Conservation (phyloP, 1,284 basidiomycete genomes). For the Meripilus lineatus region DNA sequence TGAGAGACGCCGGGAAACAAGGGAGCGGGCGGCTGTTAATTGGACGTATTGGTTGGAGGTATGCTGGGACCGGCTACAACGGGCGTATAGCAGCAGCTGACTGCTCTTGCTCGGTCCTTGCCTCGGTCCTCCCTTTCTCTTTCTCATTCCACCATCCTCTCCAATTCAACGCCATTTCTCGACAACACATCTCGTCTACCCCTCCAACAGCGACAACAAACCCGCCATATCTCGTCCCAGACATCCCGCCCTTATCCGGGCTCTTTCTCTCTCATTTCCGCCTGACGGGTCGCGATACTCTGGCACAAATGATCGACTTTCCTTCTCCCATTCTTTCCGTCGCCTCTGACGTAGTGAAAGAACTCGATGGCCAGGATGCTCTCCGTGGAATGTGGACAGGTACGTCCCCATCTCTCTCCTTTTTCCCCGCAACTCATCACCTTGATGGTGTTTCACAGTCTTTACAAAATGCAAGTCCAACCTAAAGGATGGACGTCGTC, state of each 20-base stretch:
- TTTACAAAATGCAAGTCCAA: conserved; percentile 81
- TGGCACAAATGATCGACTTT: conserved; percentile 56
- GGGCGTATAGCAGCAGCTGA: no score
- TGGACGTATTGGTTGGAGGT: no score
- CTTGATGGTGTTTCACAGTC: conserved; percentile 39
- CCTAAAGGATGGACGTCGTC: conserved; percentile 68
- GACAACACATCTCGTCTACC: no score
- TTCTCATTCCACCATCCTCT: no score
- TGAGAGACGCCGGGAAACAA: no score
- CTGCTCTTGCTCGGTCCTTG: no score
- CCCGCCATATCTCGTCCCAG: no score
- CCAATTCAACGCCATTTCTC: no score
- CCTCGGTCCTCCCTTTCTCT: no score
- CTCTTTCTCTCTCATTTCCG: not conserved
- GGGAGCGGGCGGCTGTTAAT: no score
- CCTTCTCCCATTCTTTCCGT: conserved; percentile 61
- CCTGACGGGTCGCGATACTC: conserved; percentile 12
- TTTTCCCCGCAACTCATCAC: conserved; percentile 9
- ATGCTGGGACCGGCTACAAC: no score
- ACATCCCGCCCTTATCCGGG: not conserved
- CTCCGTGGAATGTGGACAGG: conserved; percentile 60
- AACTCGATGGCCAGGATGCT: conserved; percentile 62
- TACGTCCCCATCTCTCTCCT: conserved; percentile 28
- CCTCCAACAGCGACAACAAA: no score
- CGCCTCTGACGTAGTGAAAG: conserved; percentile 55